Evolutionary conservation across 306 rosid genomes (phyloP).

Genomic region (Sophora flavescens): DNA sequence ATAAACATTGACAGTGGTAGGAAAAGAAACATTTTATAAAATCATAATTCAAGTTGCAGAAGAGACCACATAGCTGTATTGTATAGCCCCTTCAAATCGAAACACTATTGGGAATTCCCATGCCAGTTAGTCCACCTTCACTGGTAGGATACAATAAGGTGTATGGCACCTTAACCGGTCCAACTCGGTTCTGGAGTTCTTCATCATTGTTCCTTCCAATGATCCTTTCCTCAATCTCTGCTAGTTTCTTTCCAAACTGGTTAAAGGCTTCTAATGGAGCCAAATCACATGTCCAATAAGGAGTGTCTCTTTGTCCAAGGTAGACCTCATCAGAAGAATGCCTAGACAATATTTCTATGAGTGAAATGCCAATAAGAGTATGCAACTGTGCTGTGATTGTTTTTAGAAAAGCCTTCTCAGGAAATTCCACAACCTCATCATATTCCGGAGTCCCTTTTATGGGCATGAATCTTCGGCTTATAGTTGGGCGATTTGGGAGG

Average conservation of each 20-base stretch:
- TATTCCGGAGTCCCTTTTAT: constrained; percentile 54
- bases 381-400: constrained; percentile 61
- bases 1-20: too few species aligned
- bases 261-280: constrained; percentile 61
- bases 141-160: constrained; percentile 76
- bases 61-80: background rate
- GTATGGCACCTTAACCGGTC: constrained; percentile 73
- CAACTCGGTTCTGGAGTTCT: constrained; percentile 65
- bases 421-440: constrained; percentile 53
- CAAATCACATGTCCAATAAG: constrained; percentile 70
- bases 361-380: constrained; percentile 55
- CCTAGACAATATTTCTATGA: constrained; percentile 59
- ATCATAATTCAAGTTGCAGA: background rate
- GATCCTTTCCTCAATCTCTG: constrained; percentile 61
- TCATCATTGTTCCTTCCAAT: constrained; percentile 57
- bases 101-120: constrained; percentile 90
- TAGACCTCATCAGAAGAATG: constrained; percentile 67
- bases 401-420: constrained; percentile 57
- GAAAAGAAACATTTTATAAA: background rate
- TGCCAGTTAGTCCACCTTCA: constrained; percentile 69
- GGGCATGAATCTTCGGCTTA: constrained; percentile 59
- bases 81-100: constrained; percentile 56
- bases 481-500: constrained; percentile 58
- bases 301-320: constrained; percentile 62
- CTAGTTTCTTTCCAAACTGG: constrained; percentile 58